Evolutionary conservation across 805 yeast species (phyloP), one percentile per base, ranked within the genome.

Genomic region (Monosporozyma unispora): DNA sequence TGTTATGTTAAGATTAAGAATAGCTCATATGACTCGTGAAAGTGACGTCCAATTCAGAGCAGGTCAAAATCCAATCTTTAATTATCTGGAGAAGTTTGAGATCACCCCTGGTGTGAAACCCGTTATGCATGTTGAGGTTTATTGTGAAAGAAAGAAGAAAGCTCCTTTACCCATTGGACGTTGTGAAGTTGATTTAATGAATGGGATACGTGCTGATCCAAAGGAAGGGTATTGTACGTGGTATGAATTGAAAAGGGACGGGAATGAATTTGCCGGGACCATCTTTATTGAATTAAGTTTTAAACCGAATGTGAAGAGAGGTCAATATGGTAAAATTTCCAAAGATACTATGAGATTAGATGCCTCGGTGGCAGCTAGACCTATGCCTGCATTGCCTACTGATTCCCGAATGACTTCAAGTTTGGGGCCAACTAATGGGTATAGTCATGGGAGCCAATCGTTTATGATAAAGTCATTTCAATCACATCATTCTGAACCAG

Each of bases 31-130:
- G 57, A 91, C 95, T 9, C 81, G 85, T 54, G 80, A 84, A 59
- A 87, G 97, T 0, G 81, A 80, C 33, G 76, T 87, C 0, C 81
- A 86, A 51, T 76, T 79, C 47, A 71, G 98, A 56, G 99, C 96
- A 1, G 99, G 99, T 1, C 99, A 93, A 63, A 84, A 87, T 4
- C 99, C 99, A 1, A 78, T 73, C 19, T 93, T 97, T 87, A 82
- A 87, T 52, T 81, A 81, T 52, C 88, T 86, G 54, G 72, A 84
- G 50, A 70, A 87, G 56, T 87, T 85, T 60, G 76, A 76, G 37
- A 70, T 87, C 23, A 74, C 81, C 1, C 75, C 85, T 7, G 84
- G 82, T 35, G 73, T 82, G 25, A 79, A 76, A 46, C 84, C 88
- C 1, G 52, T 73, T 0, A 64, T 93, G 69, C 79, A 80, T 52